Percentiles rank a stretch among this genome's conserved stretches.
These are phyloP conservation scores for Penicillium sp. DNA, from an alignment of 2,329 filamentous ascomycete species.

Conservation along the genomic window DNA sequence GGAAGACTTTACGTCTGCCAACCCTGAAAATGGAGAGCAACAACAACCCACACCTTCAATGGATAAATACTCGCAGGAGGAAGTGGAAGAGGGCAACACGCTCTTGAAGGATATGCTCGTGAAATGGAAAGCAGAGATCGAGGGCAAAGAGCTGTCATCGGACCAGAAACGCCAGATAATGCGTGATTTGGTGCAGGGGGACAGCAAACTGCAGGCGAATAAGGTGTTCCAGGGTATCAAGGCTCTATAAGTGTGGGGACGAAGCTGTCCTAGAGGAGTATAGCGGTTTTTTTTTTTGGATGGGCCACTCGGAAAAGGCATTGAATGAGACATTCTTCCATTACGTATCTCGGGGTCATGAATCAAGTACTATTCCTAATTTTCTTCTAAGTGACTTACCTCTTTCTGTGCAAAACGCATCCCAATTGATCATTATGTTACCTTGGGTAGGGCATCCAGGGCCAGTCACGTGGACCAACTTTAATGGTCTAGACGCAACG, in stretches of 20 bases:
- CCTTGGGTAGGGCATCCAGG: neutral
- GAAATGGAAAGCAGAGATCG: slow-evolving; percentile 78
- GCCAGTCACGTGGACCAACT: slow-evolving; percentile 21
- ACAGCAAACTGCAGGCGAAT: slow-evolving; percentile 67
- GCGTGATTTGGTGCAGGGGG: slow-evolving; percentile 75
- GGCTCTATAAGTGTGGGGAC: slow-evolving; percentile 41
- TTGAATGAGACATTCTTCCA: slow-evolving; percentile 6
- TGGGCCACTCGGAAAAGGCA: slow-evolving; percentile 7
- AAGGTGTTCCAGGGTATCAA: slow-evolving; percentile 56
- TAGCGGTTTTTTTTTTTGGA: slow-evolving; percentile 22
- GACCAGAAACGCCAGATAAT: slow-evolving; percentile 79
- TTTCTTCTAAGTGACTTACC: neutral
- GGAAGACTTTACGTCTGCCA: slow-evolving; percentile 73
- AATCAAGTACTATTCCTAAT: neutral
- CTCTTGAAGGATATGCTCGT: slow-evolving; percentile 82
- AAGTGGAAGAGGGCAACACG: slow-evolving; percentile 85
- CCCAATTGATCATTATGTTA: no score
- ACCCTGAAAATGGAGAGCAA: slow-evolving; percentile 34
- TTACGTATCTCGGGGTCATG: neutral
- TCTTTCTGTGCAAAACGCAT: neutral
- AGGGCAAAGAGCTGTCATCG: slow-evolving; percentile 64
- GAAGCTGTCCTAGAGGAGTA: slow-evolving; percentile 11
- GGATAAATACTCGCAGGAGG: slow-evolving; percentile 71
- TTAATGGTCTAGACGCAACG: slow-evolving; percentile 23
- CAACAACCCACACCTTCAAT: slow-evolving; percentile 41